Evolutionary conservation across 352 stramenopile species (phyloP).

Genomic region (Globisporangium yorkense): DNA sequence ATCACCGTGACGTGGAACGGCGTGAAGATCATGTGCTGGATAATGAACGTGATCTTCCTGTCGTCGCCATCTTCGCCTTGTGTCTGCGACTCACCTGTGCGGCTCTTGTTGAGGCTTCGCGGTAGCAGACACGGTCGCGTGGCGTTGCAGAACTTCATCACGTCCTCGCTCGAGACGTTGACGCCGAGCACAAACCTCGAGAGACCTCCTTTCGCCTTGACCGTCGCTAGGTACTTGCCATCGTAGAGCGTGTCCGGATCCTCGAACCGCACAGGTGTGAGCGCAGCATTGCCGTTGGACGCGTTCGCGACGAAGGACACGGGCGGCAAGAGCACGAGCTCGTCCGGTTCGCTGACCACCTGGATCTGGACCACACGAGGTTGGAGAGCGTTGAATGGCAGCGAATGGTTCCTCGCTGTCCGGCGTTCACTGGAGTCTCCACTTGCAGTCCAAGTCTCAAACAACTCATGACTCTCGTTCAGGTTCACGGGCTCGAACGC

Average conservation of each 20-base stretch:
- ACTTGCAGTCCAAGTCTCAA: background rate
- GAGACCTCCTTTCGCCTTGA: constrained; percentile 30
- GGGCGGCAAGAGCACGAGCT: constrained; percentile 39
- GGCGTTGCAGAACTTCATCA: constrained; percentile 41
- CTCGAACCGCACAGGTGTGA: constrained; percentile 42
- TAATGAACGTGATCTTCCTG: constrained; percentile 16
- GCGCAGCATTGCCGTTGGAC: constrained; percentile 12
- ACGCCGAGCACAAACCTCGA: constrained; percentile 41
- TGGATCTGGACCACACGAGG: constrained; percentile 37
- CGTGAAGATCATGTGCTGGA: constrained; percentile 27
- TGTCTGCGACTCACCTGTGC: background rate
- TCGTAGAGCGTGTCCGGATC: constrained; percentile 37
- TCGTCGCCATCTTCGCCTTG: constrained; percentile 1
- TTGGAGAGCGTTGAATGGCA: constrained; percentile 8
- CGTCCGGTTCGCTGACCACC: constrained; percentile 45
- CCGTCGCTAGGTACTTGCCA: constrained; percentile 35
- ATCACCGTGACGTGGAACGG: constrained; percentile 34
- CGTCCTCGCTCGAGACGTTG: constrained; percentile 38
- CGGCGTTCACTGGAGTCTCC: background rate
- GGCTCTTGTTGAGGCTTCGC: constrained; percentile 24
- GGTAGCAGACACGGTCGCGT: constrained; percentile 41
- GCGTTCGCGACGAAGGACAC: constrained; percentile 26
- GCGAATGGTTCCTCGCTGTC: background rate
- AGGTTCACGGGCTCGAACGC: constrained; percentile 24
- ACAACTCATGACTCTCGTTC: background rate